Base-by-base conservation (phyloP, 176 grass and related monocot species). In the Avena sativa region DNA sequence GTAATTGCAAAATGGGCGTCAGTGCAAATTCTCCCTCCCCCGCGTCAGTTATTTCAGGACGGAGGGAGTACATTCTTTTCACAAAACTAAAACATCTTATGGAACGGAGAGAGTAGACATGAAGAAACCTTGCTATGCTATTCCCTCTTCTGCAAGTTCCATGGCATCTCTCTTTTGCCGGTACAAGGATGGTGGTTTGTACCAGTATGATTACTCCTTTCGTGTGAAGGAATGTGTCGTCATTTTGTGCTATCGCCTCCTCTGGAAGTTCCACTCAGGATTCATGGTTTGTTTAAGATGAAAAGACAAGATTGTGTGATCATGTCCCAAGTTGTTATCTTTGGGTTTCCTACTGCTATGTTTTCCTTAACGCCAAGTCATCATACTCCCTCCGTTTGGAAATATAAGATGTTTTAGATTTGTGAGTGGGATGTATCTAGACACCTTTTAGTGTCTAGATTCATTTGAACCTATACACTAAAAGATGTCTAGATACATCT, bases 311-410 rank as follows among this genome's bases (percentile, higher is more conserved):
- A 55, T 79, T 71, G 61, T 4, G 11, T 30, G 66, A 26, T 40
- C 25, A 86, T 38, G 36, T 74, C 48, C 9, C 10, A 26, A 68
- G 19, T 85, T 61, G 59, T 67, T 81, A 43, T 43, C 40, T 43
- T 6, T 43, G 40, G 40, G 40, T 43, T 43, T 43, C 40, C 10
- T 20, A 43, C 43, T 15, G 32, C 12, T 11, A 4, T 49, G 36
- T 52, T 40, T 43, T 40, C 40, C 34, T 40, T 70, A 70, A 43
- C 34, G 20, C 16, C 16, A 38, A 17, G 12, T 19, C 68, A 71
- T 8, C 6, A 8, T 7, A 20, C 28, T 30, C 28, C 28, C 28
- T 30, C 28, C 28, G 1, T 30, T 30, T 30, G 1, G 28, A 30
- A 30, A 30, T 30, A 30, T 30, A 30, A 30, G 28, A 30, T 30